Percentiles rank a stretch among this genome's conserved stretches.
phyloP scores from a whole-genome alignment of 176 grass and related monocot genomes.

The Musa beccarii region DNA sequence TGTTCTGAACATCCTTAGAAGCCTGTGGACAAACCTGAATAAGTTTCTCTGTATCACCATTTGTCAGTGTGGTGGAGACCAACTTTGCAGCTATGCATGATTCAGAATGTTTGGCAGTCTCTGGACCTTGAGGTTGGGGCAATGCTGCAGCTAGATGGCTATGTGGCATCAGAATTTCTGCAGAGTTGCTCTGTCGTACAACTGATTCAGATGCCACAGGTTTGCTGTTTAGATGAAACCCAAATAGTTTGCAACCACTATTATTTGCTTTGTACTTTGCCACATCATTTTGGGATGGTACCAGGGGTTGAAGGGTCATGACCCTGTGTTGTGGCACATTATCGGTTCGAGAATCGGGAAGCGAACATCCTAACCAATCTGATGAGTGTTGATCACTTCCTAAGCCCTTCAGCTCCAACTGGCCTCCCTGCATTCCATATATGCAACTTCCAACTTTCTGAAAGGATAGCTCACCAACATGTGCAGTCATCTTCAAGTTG shows the following conservation, averaged over 20 bases:
- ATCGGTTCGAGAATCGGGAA: constrained; percentile 27
- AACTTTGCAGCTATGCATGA: constrained; percentile 22
- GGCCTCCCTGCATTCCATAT: constrained; percentile 28
- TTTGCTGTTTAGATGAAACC: constrained; percentile 49
- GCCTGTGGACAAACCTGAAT: constrained; percentile 24
- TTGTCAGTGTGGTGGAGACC: constrained; percentile 13
- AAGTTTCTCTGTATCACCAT: constrained; percentile 27
- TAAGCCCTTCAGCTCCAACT: constrained; percentile 14
- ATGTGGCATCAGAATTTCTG: constrained; percentile 23
- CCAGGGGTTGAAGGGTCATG: constrained; percentile 43
- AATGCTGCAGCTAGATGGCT: constrained; percentile 21
- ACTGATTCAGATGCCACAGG: constrained; percentile 28
- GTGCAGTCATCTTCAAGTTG: constrained; percentile 25
- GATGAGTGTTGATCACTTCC: constrained; percentile 33
- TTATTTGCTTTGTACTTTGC: constrained; percentile 29
- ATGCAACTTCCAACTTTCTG: constrained; percentile 29
- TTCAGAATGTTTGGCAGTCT: constrained; percentile 33
- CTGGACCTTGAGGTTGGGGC: constrained; percentile 15
- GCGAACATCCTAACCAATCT: constrained; percentile 39
- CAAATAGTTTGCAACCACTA: constrained; percentile 57
- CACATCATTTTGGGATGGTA: constrained; percentile 34
- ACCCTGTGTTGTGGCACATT: constrained; percentile 9
- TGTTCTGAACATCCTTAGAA: constrained; percentile 40
- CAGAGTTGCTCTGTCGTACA: constrained; percentile 30
- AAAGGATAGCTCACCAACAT: constrained; percentile 28